Base-by-base conservation (phyloP, 164 flowering plant species). In the Stephania japonica region DNA sequence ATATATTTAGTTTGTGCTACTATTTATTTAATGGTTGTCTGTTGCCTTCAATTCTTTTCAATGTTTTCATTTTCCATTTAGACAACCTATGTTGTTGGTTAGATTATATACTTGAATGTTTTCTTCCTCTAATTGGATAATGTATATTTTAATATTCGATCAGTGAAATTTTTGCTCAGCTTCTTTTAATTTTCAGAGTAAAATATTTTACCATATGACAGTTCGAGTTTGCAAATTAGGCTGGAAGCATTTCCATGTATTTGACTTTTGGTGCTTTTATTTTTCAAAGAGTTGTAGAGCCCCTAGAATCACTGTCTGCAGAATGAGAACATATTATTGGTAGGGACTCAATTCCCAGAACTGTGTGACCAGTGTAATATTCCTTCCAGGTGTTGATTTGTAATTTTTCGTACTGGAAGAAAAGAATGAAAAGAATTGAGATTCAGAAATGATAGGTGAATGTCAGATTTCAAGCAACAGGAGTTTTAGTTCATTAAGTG, bases 261-360 rank as follows among this genome's bases (percentile, higher is more conserved):
- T 87, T 87, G 90, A 85, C 85, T 5, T 72, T 87, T 26, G 87
- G 87, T 66, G 87, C 85, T 69, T 84, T 85, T 78, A 78, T 87
- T 71, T 77, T 82, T 61, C 84, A 84, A 53, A 76, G 82, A 23
- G 77, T 71, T 72, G 70, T 42, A 49, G 84, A 78, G 18, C 81
- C 86, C 9, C 78, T 67, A 1, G 81, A 83, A 49, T 56, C 42
- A 18, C 84, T 75, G 42, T 67, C 79, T 18, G 81, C 75, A 64
- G 75, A 65, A 59, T 59, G 65, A n/a, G 80, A 59, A 23, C 68
- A 72, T 65, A 70, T 83, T 26, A 75, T 72, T 68, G 84, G 82
- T 41, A 79, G 71, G 66, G 81, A 84, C 25, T 76, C 80, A 21
- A 72, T 81, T 32, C 38, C 14, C 14, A 44, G 50, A 44, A 44